Conservation (phyloP, 768 basidiomycete genomes). For the Nidularia pulvinata region DNA sequence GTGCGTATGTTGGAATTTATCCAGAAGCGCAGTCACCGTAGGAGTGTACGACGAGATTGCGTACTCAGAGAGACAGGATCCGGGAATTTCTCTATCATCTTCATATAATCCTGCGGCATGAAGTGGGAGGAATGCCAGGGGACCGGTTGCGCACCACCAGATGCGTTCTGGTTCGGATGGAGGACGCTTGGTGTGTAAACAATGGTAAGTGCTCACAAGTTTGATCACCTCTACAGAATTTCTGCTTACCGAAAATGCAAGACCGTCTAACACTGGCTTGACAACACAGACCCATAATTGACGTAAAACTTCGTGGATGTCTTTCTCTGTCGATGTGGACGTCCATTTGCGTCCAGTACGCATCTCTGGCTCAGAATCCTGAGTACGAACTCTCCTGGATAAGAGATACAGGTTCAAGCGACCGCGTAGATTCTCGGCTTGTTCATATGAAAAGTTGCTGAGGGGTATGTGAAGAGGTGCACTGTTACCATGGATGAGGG, state of each 20-base stretch:
- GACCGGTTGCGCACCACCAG: slow-evolving; percentile 28
- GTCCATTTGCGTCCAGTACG: slow-evolving; percentile 2
- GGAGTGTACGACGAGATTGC: slow-evolving; percentile 15
- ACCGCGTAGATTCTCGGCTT: slow-evolving; percentile 4
- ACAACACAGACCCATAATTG: background rate
- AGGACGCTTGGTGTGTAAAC: background rate
- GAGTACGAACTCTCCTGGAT: background rate
- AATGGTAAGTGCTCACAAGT: background rate
- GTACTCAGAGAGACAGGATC: slow-evolving; percentile 6
- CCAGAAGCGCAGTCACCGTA: slow-evolving; percentile 5
- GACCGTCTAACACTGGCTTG: slow-evolving; percentile 4
- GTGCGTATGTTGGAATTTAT: background rate
- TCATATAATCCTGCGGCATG: slow-evolving; percentile 27
- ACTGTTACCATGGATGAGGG: slow-evolving; percentile 13
- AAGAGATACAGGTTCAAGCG: background rate
- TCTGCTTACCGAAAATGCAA: slow-evolving; percentile 2
- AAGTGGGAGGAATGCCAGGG: slow-evolving; percentile 22
- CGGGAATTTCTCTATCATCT: background rate
- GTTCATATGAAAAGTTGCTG: slow-evolving; percentile 4
- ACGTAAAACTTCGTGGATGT: background rate
- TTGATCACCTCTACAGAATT: background rate
- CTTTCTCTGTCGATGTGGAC: background rate
- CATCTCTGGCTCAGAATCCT: background rate
- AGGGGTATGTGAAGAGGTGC: slow-evolving; percentile 7
- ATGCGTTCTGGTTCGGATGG: slow-evolving; percentile 7